Conservation (phyloP, 1,284 basidiomycete genomes). For the Sanghuangporus baumii region DNA sequence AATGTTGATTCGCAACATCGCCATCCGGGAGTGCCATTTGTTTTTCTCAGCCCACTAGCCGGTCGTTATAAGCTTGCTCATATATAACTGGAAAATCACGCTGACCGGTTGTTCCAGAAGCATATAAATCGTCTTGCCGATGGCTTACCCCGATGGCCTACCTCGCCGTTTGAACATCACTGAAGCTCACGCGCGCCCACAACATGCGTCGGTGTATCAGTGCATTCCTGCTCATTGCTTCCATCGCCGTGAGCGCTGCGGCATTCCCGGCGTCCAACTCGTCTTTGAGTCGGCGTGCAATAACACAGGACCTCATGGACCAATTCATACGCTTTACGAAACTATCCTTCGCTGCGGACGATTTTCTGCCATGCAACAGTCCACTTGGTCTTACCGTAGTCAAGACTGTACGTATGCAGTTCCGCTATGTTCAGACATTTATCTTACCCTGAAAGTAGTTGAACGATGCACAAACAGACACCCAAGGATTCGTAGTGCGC, state of each 20-base stretch:
- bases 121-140: background rate
- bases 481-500: conserved; percentile 7
- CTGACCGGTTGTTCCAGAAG: background rate
- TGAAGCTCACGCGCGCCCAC: background rate
- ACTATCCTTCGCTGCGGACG: conserved; percentile 9
- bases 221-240: background rate
- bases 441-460: background rate
- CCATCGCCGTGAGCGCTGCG: background rate
- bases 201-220: background rate
- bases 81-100: background rate
- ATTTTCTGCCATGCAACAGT: conserved; percentile 5
- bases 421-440: background rate
- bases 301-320: background rate
- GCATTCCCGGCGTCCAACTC: background rate
- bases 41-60: background rate
- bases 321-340: conserved; percentile 10
- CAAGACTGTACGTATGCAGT: background rate
- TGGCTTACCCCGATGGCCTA: background rate
- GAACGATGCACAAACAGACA: conserved; percentile 5
- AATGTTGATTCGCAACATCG: background rate
- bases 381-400: conserved; percentile 11
- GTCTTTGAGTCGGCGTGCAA: background rate
- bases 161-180: background rate
- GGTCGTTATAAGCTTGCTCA: background rate
- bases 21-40: background rate